Conservation (phyloP, 768 basidiomycete genomes). For the Suillus fuscotomentosus region DNA sequence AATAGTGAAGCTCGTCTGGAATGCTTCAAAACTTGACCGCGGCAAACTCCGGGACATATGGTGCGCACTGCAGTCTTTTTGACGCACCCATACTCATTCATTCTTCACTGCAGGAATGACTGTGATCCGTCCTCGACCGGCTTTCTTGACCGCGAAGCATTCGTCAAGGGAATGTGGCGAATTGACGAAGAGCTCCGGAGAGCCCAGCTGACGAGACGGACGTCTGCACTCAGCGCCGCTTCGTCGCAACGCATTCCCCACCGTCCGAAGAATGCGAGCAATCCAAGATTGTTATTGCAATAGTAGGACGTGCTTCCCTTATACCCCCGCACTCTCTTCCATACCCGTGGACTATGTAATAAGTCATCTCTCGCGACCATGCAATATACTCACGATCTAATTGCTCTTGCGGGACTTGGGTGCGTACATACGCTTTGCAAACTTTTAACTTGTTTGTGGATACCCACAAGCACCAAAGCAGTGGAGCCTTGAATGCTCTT, state of each 20-base stretch:
- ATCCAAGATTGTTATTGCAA: constrained; percentile 15
- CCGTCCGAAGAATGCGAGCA: constrained; percentile 20
- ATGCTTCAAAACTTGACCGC: constrained; percentile 52
- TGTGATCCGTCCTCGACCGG: constrained; percentile 59
- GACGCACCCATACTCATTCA: constrained; percentile 3
- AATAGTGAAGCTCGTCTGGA: constrained; percentile 63
- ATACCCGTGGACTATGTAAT: constrained; percentile 2
- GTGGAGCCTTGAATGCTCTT: neutral
- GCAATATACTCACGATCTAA: neutral
- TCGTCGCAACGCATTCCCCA: constrained; percentile 35
- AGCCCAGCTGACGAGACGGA: constrained; percentile 39
- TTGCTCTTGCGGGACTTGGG: neutral
- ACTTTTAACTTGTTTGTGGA: neutral
- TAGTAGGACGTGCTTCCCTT: neutral
- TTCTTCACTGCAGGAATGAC: constrained; percentile 52
- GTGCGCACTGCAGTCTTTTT: constrained; percentile 36
- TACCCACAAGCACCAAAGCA: neutral
- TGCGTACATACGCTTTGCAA: neutral
- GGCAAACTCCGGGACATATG: constrained; percentile 61
- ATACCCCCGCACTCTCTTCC: neutral
- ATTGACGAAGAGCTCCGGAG: constrained; percentile 82
- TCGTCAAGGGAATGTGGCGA: constrained; percentile 81
- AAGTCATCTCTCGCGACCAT: neutral
- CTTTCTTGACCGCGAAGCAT: constrained; percentile 61
- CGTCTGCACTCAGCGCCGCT: constrained; percentile 31